Evolutionary conservation across 192 early-diverging fungal genomes (phyloP).

Genomic region (Podila epigama): DNA sequence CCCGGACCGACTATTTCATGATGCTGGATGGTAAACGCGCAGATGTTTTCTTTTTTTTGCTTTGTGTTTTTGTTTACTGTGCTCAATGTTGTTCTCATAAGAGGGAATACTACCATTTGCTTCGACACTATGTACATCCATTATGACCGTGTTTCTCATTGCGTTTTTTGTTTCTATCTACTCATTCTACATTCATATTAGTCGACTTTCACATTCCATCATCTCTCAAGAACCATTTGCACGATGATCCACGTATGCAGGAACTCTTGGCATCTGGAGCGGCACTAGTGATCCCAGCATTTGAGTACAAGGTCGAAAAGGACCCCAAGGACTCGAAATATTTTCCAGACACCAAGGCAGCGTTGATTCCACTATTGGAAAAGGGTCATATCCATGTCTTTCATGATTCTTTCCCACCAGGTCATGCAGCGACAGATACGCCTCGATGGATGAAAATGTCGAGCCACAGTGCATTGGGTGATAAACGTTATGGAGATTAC

Average conservation of each 20-base stretch:
- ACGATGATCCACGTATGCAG: conserved; percentile 50
- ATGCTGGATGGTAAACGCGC: conserved; percentile 59
- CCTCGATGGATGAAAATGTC: conserved; percentile 48
- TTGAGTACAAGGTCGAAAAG: conserved; percentile 58
- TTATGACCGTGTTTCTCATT: not conserved
- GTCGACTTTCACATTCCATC: conserved; percentile 67
- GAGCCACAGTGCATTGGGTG: not conserved
- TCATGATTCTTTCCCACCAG: conserved; percentile 58
- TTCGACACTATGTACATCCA: too few species aligned
- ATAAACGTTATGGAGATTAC: not conserved
- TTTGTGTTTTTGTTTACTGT: not conserved
- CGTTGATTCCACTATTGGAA: conserved; percentile 50
- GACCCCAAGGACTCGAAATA: conserved; percentile 59
- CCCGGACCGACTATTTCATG: conserved; percentile 65
- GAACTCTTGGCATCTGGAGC: conserved; percentile 54
- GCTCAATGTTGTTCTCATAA: too few species aligned
- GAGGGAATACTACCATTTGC: not conserved
- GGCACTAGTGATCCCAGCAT: conserved; percentile 65
- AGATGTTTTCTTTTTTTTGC: not conserved
- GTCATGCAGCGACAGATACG: conserved; percentile 67
- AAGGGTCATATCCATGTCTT: conserved; percentile 62
- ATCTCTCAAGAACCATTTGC: conserved; percentile 52
- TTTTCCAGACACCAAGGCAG: conserved; percentile 61
- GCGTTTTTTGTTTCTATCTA: not conserved
- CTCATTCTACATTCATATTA: not conserved